phyloP scores from a whole-genome alignment of 2,329 filamentous ascomycete species.

The Colletotrichum melonis region DNA sequence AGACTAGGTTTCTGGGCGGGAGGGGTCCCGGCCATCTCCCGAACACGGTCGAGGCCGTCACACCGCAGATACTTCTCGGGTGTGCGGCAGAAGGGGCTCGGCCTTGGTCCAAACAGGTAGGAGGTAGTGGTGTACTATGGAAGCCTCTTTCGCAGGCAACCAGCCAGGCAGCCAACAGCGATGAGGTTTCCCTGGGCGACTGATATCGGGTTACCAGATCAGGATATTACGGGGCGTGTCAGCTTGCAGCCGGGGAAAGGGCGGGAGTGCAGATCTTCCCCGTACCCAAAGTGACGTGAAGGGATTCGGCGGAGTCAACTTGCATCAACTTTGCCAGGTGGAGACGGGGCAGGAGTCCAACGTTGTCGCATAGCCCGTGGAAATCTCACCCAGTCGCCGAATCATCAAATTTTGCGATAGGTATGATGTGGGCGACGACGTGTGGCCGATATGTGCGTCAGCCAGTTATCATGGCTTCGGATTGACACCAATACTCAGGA shows the following conservation, averaged over 20 bases:
- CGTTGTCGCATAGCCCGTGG: not conserved
- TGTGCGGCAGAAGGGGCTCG: conserved; percentile 10
- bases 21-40: not conserved
- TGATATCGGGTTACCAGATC: conserved; percentile 1
- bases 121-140: not conserved
- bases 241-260: conserved; percentile 18
- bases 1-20: not conserved
- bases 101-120: not conserved
- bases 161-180: not conserved
- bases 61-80: not conserved
- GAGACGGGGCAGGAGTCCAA: not conserved
- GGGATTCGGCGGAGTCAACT: not conserved
- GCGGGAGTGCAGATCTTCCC: conserved; percentile 26
- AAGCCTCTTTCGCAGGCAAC: not conserved
- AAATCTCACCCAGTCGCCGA: not conserved
- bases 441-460: not conserved
- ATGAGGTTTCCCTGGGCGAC: not conserved
- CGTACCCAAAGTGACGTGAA: not conserved
- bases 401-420: not conserved
- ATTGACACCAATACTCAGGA: not conserved
- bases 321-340: not conserved
- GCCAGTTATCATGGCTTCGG: not conserved
- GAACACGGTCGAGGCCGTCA: not conserved
- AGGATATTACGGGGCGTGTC: not conserved
- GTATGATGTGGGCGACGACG: not conserved